These are phyloP conservation scores for Arbutus unedo DNA, from an alignment of 148 eudicot genomes.

Conservation along the genomic window DNA sequence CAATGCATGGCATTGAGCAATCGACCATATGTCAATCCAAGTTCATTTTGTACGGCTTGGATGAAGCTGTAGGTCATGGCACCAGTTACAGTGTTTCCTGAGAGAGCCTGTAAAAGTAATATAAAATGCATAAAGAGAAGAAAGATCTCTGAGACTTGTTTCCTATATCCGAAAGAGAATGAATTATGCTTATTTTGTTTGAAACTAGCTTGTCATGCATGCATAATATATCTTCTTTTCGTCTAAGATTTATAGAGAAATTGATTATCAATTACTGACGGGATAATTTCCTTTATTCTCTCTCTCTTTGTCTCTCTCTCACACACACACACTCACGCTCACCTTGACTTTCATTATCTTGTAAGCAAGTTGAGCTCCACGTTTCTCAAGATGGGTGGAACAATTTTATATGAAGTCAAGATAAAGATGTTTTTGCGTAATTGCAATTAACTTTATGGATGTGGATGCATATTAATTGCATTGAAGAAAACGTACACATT, in stretches of 20 bases:
- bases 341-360: not conserved
- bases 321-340: not conserved
- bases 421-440: not conserved
- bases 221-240: not conserved
- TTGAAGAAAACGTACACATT: not conserved
- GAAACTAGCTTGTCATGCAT: not conserved
- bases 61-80: constrained; percentile 48
- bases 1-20: constrained; percentile 27
- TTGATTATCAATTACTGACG: not conserved
- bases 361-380: not conserved
- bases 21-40: constrained; percentile 32
- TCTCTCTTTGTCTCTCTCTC: not conserved
- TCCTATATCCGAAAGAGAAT: not conserved
- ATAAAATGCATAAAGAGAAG: not conserved
- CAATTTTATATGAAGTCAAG: not conserved
- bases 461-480: not conserved
- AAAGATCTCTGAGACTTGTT: no score
- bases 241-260: not conserved
- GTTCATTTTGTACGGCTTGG: constrained; percentile 33
- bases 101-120: constrained; percentile 36
- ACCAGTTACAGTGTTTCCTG: constrained; percentile 29
- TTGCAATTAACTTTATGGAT: not conserved
- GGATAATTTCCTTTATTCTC: not conserved
- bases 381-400: not conserved
- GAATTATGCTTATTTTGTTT: not conserved